Base-by-base conservation (phyloP, 2,329 filamentous ascomycete species). In the Aspergillus sp. region DNA sequence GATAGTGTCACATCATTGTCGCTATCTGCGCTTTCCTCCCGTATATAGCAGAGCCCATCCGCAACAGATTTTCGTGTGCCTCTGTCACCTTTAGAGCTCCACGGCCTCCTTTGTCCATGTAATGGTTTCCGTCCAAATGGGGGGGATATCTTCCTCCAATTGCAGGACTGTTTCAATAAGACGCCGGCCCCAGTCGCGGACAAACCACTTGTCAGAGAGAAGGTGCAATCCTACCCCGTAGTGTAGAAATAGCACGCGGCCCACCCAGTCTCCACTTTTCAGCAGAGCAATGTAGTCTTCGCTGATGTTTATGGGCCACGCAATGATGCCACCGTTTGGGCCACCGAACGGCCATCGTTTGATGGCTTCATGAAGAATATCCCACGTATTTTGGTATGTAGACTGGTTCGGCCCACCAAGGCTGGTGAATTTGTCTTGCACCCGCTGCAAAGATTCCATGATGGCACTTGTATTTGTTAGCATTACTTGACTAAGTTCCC, bases 161-260 rank as follows among this genome's bases (percentile, higher is more conserved):
- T 70, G 62, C n/a, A 74, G n/a, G 19, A 68, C 69, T 2, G 70
- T 68, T 41, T 67, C 61, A 13, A 74, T 68, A 11, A 73, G 60
- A 38, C 70, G 70, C 11, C 71, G 66, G 8, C 72, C 71, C 66
- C 67, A 71, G 19, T 71, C 70, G n/a, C 66, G 65, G 10, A 74
- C 71, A 57, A 71, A 75, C 72, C 72, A 75, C 30, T 70, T 68
- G 59, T 73, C 64, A 1, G 68, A 71, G 32, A 73, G 49, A n/a
- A 75, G 66, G 50, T 71, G 70, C 68, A 75, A 70, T 0, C 66
- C 67, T 3, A 72, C 65, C 2, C 70, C 68, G 56, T 71, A 72
- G 57, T 74, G 68, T 21, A 75, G 54, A 32, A 73, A 73, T 13
- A 75, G 5, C 17, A 74, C 64, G 1, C 70, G 68, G 10, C 71